phyloP scores from a whole-genome alignment of 2,329 filamentous ascomycete genomes.

The Exophiala spinifera region DNA sequence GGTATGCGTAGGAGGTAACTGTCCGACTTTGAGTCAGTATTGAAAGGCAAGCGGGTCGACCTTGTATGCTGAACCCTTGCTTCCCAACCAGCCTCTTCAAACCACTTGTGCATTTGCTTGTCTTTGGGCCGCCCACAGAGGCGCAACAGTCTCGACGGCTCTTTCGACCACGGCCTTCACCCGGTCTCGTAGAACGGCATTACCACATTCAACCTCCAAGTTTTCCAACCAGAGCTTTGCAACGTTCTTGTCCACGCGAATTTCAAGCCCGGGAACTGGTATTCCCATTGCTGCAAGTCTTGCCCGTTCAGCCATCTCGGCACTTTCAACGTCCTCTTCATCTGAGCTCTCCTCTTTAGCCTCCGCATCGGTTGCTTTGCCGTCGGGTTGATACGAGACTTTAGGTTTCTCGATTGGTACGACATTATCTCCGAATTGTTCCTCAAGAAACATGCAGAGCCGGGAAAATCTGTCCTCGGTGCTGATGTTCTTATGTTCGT shows the following conservation, averaged over 20 bases:
- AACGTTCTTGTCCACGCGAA: slow-evolving; percentile 81
- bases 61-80: no score
- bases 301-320: slow-evolving; percentile 67
- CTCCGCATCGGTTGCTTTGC: slow-evolving; percentile 30
- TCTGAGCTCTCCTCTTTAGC: slow-evolving; percentile 34
- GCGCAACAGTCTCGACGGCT: slow-evolving; percentile 80
- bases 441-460: slow-evolving; percentile 93
- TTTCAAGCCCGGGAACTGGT: slow-evolving; percentile 81
- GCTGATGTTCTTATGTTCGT: slow-evolving; percentile 70
- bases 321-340: slow-evolving; percentile 48
- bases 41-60: no score
- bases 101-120: slow-evolving; percentile 3
- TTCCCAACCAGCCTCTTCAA: no score
- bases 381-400: slow-evolving; percentile 34
- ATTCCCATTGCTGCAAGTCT: slow-evolving; percentile 80
- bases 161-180: slow-evolving; percentile 87
- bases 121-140: slow-evolving; percentile 50
- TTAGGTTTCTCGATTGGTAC: slow-evolving; percentile 68
- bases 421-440: slow-evolving; percentile 89
- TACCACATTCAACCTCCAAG: slow-evolving; percentile 81
- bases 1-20: no score
- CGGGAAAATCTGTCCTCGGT: slow-evolving; percentile 76
- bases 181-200: slow-evolving; percentile 74
- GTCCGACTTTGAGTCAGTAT: no score
- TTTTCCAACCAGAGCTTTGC: slow-evolving; percentile 91